Base-by-base conservation (phyloP, 441 rosid species). In the Eutrema salsugineum region DNA sequence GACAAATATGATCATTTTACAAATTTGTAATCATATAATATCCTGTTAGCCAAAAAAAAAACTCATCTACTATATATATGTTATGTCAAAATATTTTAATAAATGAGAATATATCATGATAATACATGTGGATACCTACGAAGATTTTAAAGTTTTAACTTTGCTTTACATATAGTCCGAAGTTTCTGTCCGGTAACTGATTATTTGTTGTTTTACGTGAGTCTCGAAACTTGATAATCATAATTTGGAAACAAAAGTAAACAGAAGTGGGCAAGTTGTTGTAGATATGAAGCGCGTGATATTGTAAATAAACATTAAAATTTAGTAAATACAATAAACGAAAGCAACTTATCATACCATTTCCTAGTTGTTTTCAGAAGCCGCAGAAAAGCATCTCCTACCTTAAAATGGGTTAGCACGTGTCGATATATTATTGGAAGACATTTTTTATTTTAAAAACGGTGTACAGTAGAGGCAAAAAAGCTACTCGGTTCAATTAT, bases 371-470 rank as follows among this genome's bases (percentile, higher is more conserved):
- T 67, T 77, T 58, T 69, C 79, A 71, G 78, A 78, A 42, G 77
- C 38, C 44, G 73, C 78, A 64, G 77, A 68, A 80, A 67, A 78
- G 79, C 85, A 85, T 78, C 82, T 68, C 61, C 15, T 22, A 71
- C 85, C 87, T 84, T 83, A 80, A 80, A 84, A 84, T 72, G 84
- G 73, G 30, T 38, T 5, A 9, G 3, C 75, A 77, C 82, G 85
- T 87, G 86, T 83, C 84, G 8, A 0, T 0, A 10, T 11, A 17
- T n/a, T 40, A 42, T 42, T 42, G 66, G 66, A 39, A 11, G 1
- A 2, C 5, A 39, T 4, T 39, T 4, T 11, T 11, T 12, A 1
- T 39, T 39, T 39, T 38, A 38, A 38, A 38, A 12, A 20, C 20
- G 24, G 7, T 44, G 15, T 10, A 2, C 9, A 22, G 3, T 19